Conservation (phyloP, 2,329 filamentous ascomycete genomes). For the Ceratocystis lukuohia region DNA sequence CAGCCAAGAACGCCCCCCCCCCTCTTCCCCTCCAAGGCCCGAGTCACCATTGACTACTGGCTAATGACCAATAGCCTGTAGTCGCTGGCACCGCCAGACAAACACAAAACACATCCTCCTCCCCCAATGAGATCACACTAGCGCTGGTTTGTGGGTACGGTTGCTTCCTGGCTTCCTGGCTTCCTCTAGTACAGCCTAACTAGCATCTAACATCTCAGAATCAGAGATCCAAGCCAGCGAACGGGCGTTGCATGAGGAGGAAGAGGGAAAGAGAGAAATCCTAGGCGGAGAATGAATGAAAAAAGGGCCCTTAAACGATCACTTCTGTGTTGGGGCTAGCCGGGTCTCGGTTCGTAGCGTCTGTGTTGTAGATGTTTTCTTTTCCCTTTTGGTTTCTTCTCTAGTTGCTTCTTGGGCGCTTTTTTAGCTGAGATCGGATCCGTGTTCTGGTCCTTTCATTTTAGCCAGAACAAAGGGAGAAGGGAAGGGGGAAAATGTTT, state of each 20-base stretch:
- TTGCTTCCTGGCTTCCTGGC: background rate
- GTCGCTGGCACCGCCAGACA: too few species aligned
- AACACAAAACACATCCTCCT: too few species aligned
- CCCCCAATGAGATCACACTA: too few species aligned
- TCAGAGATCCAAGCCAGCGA: background rate
- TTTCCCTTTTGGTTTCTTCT: background rate
- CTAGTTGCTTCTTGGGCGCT: background rate
- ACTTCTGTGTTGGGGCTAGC: background rate
- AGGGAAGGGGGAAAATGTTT: background rate
- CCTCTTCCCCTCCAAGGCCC: background rate
- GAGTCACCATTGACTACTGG: background rate
- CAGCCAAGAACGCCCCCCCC: background rate
- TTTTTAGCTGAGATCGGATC: background rate
- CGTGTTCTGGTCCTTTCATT: conserved; percentile 6
- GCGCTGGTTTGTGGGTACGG: too few species aligned
- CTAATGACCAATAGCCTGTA: background rate
- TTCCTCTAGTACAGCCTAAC: background rate
- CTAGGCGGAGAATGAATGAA: background rate
- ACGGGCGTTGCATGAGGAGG: too few species aligned
- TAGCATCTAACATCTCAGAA: background rate
- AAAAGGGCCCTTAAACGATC: background rate
- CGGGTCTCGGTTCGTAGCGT: background rate
- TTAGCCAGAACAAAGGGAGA: background rate
- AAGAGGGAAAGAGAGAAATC: background rate
- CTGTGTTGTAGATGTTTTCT: background rate